Evolutionary conservation across 2,329 filamentous ascomycete species (phyloP).

Genomic region (Alternaria longipes): DNA sequence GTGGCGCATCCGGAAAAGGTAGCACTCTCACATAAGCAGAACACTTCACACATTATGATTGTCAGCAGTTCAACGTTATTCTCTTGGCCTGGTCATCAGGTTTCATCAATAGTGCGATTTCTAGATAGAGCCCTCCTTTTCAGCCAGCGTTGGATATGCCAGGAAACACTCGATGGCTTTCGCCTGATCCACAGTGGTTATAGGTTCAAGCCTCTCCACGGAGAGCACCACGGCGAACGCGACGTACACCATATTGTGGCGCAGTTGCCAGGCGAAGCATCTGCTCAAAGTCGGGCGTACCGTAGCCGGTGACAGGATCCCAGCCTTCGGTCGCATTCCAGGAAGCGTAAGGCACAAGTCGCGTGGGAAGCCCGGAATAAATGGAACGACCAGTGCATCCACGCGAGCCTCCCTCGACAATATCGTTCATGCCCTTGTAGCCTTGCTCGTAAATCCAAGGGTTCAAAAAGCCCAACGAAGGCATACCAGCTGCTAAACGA

Average conservation of each 20-base stretch:
- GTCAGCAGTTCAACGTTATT: background rate
- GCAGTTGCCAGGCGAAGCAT: constrained; percentile 40
- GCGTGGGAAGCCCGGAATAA: constrained; percentile 50
- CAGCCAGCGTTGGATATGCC: background rate
- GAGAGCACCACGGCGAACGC: constrained; percentile 17
- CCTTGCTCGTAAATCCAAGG: constrained; percentile 55
- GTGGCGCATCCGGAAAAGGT: constrained; percentile 1
- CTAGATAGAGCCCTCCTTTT: background rate
- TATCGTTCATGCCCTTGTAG: constrained; percentile 59
- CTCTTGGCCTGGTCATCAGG: background rate
- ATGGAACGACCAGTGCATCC: constrained; percentile 56
- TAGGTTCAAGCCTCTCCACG: background rate
- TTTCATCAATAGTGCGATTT: background rate
- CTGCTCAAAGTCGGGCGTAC: constrained; percentile 50
- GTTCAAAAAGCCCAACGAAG: constrained; percentile 52
- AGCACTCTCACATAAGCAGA: background rate
- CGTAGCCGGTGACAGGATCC: constrained; percentile 60
- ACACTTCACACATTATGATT: background rate
- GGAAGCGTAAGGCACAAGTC: constrained; percentile 56
- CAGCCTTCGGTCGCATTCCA: constrained; percentile 63
- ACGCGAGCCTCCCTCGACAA: constrained; percentile 57
- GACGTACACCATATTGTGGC: constrained; percentile 27
- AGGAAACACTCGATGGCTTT: background rate
- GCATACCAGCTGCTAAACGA: constrained; percentile 46
- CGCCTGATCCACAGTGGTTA: background rate